Base-by-base conservation (phyloP, 495 filamentous ascomycete species). In the Pyrenula massariospora region DNA sequence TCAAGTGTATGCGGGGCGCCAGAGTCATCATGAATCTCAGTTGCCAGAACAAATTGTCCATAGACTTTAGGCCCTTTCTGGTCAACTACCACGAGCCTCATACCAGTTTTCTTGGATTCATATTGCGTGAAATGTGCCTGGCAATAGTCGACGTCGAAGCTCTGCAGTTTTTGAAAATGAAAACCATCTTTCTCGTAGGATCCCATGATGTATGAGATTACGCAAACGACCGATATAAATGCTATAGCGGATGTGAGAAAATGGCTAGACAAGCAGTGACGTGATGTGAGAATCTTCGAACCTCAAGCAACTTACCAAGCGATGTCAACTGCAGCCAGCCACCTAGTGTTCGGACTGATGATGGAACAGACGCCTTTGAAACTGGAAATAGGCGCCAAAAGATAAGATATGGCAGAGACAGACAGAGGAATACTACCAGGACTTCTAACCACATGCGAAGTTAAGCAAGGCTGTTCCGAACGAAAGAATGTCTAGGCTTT, bases 11-110 rank as follows among this genome's bases (percentile, higher is more conserved):
- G 93, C 2, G 93, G 93, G 5, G 93, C 85, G 19, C 93, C 93
- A 5, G 92, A 96, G 65, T 97, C 90, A 69, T 97, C 93, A 59
- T 93, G 86, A 61, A 99, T 96, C 69, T 99, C 93, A 10, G 94
- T 99, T 24, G 94, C 93, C 50, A 99, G 79, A 49, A 92, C 82
- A 70, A 99, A 97, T 68, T 91, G 95, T 12, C 93, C 94, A 58
- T 89, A 84, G 54, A 98, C 81, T 67, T 95, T 99, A 10, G 93
- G 93, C 2, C 93, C 91, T 65, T 92, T 85, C 65, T 88, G 83
- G 65, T 96, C 89, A 54, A 92, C 89, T 54, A 96, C 87, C 23
- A 94, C 84, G 31, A 93, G 85, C 63, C 89, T 84, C 91, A 99
- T 92, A 54, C 93, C 94, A 25, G 91, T 97, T 55, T 89, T 74